Percentiles rank a stretch among this genome's conserved stretches.
Conservation (phyloP, 805 yeast species). For the Saccharomycopsis guyanensis region DNA sequence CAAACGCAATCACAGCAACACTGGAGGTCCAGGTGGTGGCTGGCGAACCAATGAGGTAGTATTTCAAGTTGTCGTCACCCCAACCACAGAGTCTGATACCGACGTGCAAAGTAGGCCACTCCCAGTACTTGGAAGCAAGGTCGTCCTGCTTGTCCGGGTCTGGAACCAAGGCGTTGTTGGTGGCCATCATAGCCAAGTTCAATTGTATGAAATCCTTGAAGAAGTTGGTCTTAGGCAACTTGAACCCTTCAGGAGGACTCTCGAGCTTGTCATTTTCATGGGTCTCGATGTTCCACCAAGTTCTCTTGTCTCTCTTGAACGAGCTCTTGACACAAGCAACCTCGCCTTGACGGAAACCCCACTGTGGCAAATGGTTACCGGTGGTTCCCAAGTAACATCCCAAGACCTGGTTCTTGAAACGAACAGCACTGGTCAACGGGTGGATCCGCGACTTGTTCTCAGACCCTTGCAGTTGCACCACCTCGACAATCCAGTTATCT, state of each 20-base stretch:
- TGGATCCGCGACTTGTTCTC: constrained; percentile 53
- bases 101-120: constrained; percentile 75
- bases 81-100: constrained; percentile 76
- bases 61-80: constrained; percentile 51
- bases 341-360: constrained; percentile 99
- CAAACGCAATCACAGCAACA: constrained; percentile 46
- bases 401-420: constrained; percentile 58
- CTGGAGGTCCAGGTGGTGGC: constrained; percentile 73
- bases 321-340: constrained; percentile 70
- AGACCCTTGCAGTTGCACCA: constrained; percentile 48
- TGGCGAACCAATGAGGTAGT: constrained; percentile 69
- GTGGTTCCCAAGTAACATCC: constrained; percentile 84
- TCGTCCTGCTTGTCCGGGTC: constrained; percentile 68
- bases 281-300: constrained; percentile 83
- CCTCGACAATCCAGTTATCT: constrained; percentile 73
- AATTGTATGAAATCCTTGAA: constrained; percentile 68
- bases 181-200: constrained; percentile 82
- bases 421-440: constrained; percentile 77
- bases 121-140: constrained; percentile 72
- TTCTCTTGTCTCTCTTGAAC: constrained; percentile 67
- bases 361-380: constrained; percentile 75
- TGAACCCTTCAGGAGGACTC: constrained; percentile 50
- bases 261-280: constrained; percentile 56
- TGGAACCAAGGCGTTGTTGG: constrained; percentile 75
- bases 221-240: constrained; percentile 67